phyloP scores from a whole-genome alignment of 192 early-diverging fungal genomes.

The Backusella psychrophila region DNA sequence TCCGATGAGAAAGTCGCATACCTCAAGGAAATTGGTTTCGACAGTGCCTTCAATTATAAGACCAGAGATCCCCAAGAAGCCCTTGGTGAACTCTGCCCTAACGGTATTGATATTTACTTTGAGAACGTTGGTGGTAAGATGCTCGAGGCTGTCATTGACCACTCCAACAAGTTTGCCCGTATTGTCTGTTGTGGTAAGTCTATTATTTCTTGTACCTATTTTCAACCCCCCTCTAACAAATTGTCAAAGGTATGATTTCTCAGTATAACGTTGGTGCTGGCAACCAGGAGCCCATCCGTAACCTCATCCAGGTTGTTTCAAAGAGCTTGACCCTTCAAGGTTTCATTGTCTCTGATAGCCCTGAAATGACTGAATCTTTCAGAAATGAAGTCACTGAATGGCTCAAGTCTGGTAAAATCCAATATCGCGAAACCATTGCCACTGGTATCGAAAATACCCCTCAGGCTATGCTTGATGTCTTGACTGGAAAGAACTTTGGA shows the following conservation, averaged over 20 bases:
- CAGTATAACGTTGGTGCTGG: conserved; percentile 52
- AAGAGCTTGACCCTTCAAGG: conserved; percentile 64
- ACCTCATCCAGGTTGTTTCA: conserved; percentile 49
- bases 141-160: conserved; percentile 65
- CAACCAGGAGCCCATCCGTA: conserved; percentile 49
- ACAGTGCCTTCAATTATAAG: conserved; percentile 93
- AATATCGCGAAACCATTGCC: conserved; percentile 53
- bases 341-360: conserved; percentile 56
- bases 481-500: conserved; percentile 69
- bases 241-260: conserved; percentile 49
- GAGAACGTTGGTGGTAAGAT: conserved; percentile 81
- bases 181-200: conserved; percentile 60
- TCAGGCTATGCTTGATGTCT: conserved; percentile 56
- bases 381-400: conserved; percentile 50
- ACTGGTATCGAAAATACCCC: conserved; percentile 67
- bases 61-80: conserved; percentile 49
- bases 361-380: conserved; percentile 49
- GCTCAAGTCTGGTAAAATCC: conserved; percentile 58
- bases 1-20: conserved; percentile 80
- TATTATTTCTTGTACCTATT: too few relatives aligned
- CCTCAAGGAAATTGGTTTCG: conserved; percentile 66
- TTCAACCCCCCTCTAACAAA: too few relatives aligned
- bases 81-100: conserved; percentile 62
- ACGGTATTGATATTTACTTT: conserved; percentile 89
- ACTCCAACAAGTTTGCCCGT: conserved; percentile 62